Evolutionary conservation across 805 yeast species (phyloP), one percentile per base, ranked within the genome.

Genomic region (Scheffersomyces amazonensis): DNA sequence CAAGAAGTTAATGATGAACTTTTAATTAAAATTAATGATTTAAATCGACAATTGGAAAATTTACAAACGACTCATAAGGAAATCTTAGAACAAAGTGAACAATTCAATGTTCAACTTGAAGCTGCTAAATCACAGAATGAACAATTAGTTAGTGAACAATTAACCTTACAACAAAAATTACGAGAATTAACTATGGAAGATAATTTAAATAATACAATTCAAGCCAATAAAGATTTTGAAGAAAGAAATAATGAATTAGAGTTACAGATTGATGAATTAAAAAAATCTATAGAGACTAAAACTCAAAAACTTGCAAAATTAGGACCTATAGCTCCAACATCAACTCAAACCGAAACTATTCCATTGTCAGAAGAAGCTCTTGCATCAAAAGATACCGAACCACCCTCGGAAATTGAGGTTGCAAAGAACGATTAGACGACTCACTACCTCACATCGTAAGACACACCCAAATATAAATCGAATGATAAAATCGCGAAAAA

Each of bases 221-320:
- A 64, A 39, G 74, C 74, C 27, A 69, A 69, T 43, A 43, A 57
- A 42, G 74, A 67, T 21, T 66, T 69, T 40, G 50, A 58, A 9
- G 49, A 49, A 32, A 53, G 63, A 32, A 65, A 63, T 35, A 18
- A 44, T 4, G 68, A 64, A 28, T 50, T 69, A 21, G 66, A 64
- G 46, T 46, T 36, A n/a, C 71, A 62, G 39, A 58, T 69, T 13
- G 53, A 40, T 7, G 52, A 38, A 17, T 36, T 64, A 27, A 53
- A 49, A 47, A 44, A 41, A 36, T 31, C 41, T 6, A 52, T 66
- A 13, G 64, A 52, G 23, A 51, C 46, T 33, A 64, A 64, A 47
- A 42, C 36, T 19, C 47, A 40, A n/a, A 62, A 60, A 41, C 37
- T 62, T 31, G 52, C 44, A 2, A 52, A 50, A 34, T 28, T 31